phyloP scores from a whole-genome alignment of 2,329 filamentous ascomycete species.

The Colletotrichum gloeosporioides region DNA sequence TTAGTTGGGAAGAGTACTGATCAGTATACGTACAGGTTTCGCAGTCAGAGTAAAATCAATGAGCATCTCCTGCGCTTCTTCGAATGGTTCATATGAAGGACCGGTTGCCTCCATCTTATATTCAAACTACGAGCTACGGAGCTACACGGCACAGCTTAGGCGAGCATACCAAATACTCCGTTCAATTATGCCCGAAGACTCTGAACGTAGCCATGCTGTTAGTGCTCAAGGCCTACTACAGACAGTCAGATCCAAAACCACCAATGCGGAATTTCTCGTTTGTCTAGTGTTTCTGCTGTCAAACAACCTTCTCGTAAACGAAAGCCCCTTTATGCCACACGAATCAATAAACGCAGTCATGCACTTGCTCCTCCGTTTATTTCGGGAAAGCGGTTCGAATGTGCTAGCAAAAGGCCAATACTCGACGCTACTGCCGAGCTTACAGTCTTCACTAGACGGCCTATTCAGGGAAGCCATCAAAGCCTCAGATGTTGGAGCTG shows the following conservation, averaged over 20 bases:
- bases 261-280: accelerated
- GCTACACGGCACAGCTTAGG: neutral
- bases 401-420: accelerated
- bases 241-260: neutral
- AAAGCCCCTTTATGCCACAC: too few species aligned
- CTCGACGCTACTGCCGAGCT: neutral
- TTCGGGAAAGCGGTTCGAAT: neutral
- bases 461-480: neutral
- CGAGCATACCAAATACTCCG: neutral
- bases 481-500: neutral
- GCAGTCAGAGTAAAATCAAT: accelerated
- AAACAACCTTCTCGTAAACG: too few species aligned
- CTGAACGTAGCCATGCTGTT: neutral
- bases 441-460: neutral
- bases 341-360: too few species aligned
- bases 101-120: neutral
- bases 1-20: neutral
- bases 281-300: neutral
- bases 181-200: accelerated
- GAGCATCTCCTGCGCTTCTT: accelerated
- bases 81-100: accelerated
- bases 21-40: accelerated
- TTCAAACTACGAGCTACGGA: neutral
- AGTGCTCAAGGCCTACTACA: neutral
- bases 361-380: accelerated